Percentiles rank a stretch among this genome's conserved stretches.
Conservation (phyloP, 805 yeast genomes). For the Candida cerambycidarum region DNA sequence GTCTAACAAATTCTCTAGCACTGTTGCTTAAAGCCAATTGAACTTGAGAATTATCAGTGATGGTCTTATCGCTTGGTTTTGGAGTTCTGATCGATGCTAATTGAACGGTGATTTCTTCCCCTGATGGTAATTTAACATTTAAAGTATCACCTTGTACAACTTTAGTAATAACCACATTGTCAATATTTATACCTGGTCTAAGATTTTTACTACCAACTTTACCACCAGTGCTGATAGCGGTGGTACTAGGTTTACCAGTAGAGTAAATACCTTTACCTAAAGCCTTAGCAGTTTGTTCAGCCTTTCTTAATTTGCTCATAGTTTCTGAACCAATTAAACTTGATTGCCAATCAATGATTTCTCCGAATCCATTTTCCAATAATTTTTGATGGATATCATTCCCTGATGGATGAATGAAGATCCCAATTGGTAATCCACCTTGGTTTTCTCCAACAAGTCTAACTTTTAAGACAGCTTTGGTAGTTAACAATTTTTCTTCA, state of each 20-base stretch:
- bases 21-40: conserved; percentile 56
- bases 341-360: conserved; percentile 80
- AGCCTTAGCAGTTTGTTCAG: conserved; percentile 63
- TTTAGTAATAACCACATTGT: conserved; percentile 54
- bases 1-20: conserved; percentile 76
- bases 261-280: conserved; percentile 52
- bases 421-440: conserved; percentile 59
- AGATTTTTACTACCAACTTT: conserved; percentile 20
- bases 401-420: conserved; percentile 72
- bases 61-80: conserved; percentile 55
- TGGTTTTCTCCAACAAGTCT: conserved; percentile 60
- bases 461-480: conserved; percentile 52
- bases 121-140: conserved; percentile 47
- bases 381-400: conserved; percentile 65
- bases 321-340: conserved; percentile 59
- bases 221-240: conserved; percentile 17
- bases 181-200: conserved; percentile 49
- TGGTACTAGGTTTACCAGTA: conserved; percentile 13
- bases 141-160: conserved; percentile 70
- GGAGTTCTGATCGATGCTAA: conserved; percentile 78
- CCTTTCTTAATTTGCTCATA: conserved; percentile 61
- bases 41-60: conserved; percentile 30
- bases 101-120: conserved; percentile 64
- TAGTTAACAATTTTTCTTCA: conserved; percentile 61
- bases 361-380: conserved; percentile 68